Percentiles rank a stretch among this genome's conserved stretches.
Conservation (phyloP, 192 early-diverging fungal species). For the Rhizophagus clarus region DNA sequence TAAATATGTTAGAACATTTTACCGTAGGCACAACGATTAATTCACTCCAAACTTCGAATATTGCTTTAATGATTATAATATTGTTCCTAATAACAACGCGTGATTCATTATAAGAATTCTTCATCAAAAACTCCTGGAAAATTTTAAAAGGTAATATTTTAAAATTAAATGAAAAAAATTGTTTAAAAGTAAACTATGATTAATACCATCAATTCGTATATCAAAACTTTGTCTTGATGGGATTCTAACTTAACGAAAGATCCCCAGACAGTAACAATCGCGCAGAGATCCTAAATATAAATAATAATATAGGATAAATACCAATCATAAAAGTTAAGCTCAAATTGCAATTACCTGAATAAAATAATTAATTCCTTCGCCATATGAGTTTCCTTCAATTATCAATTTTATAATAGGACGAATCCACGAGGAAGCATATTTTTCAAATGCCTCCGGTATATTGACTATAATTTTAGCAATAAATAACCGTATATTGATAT, state of each 20-base stretch:
- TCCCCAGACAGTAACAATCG: conserved; percentile 68
- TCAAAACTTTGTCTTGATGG: conserved; percentile 42
- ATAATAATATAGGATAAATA: background rate
- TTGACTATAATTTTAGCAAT: conserved; percentile 70
- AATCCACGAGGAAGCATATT: conserved; percentile 63
- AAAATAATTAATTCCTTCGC: conserved; percentile 68
- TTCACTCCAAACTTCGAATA: conserved; percentile 66
- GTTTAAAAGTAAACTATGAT: background rate
- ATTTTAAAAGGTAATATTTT: background rate
- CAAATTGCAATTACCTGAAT: conserved; percentile 53
- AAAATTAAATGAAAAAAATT: background rate
- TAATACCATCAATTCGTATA: conserved; percentile 51
- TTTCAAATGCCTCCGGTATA: conserved; percentile 60
- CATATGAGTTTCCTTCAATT: conserved; percentile 52
- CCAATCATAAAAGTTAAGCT: background rate
- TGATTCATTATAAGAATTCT: conserved; percentile 43
- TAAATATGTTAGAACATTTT: conserved; percentile 23
- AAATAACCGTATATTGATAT: conserved; percentile 62
- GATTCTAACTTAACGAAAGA: conserved; percentile 37
- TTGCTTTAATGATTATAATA: conserved; percentile 57
- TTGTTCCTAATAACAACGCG: conserved; percentile 50
- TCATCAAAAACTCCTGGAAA: conserved; percentile 50
- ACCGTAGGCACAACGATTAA: conserved; percentile 68
- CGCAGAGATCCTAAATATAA: conserved; percentile 59
- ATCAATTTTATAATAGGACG: conserved; percentile 58